phyloP scores from a whole-genome alignment of 257 asterid genomes.

The Capsicum rhomboideum region DNA sequence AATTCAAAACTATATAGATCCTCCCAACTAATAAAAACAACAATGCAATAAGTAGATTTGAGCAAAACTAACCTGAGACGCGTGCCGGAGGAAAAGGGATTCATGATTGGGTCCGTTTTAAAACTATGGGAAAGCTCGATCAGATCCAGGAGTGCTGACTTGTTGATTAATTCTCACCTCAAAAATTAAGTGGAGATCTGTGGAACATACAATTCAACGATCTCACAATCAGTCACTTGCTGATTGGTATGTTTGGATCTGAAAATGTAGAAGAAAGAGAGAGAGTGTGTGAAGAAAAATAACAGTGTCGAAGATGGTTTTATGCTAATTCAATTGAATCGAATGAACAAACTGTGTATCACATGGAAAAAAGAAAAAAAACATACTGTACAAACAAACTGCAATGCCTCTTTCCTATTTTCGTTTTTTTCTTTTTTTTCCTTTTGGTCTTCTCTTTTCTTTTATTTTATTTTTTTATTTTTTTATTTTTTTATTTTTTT shows the following conservation, averaged over 20 bases:
- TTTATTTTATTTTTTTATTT: too few species aligned
- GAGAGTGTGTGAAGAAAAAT: not conserved
- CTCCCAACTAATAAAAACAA: not conserved
- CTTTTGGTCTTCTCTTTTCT: too few species aligned
- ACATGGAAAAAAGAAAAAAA: not conserved
- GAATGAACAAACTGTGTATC: not conserved
- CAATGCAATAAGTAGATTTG: not conserved
- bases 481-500: too few species aligned
- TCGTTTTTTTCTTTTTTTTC: not conserved
- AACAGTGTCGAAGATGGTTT: not conserved
- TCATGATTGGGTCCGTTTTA: constrained; percentile 58
- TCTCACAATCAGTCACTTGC: not conserved
- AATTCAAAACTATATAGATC: not conserved
- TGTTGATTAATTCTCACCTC: not conserved
- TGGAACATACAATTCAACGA: not conserved
- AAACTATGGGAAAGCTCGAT: constrained; percentile 57
- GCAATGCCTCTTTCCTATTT: not conserved
- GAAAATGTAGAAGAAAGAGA: not conserved
- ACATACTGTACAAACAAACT: not conserved
- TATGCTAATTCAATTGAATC: not conserved
- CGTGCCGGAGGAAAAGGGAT: constrained; percentile 86
- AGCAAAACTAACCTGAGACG: constrained; percentile 56
- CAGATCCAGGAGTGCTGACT: constrained; percentile 50
- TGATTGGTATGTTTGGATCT: not conserved
- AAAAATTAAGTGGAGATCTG: not conserved